These are phyloP conservation scores for Casuarina equisetifolia DNA, from an alignment of 306 rosid species.

Conservation along the genomic window DNA sequence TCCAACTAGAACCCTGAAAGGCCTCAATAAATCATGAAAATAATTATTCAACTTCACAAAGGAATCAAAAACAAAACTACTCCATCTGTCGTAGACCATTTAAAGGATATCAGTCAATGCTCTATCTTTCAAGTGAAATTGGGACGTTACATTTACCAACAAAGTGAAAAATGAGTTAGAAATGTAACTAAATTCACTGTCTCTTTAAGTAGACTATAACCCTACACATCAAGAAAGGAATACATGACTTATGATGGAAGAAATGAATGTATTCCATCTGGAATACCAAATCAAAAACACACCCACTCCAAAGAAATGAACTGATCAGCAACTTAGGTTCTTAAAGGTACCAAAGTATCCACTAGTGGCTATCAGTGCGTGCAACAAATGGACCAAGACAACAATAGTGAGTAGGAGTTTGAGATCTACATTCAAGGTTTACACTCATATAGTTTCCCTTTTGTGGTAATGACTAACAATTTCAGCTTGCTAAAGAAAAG, in stretches of 20 bases:
- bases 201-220: background rate
- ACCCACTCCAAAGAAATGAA: background rate
- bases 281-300: background rate
- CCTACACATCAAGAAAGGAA: background rate
- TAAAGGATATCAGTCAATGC: background rate
- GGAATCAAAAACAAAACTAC: background rate
- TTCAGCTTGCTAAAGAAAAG: background rate
- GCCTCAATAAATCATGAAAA: conserved; percentile 25
- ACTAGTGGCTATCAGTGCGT: background rate
- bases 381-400: background rate
- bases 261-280: background rate
- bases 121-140: background rate
- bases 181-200: background rate
- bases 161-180: background rate
- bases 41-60: conserved; percentile 6
- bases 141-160: background rate
- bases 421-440: background rate
- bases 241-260: background rate
- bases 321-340: background rate
- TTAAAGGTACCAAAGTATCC: background rate
- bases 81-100: background rate
- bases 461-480: background rate
- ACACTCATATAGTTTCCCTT: background rate
- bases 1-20: conserved; percentile 88
- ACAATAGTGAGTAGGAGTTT: background rate